Base-by-base conservation (phyloP, 106 monocot species). In the Allium sativum region DNA sequence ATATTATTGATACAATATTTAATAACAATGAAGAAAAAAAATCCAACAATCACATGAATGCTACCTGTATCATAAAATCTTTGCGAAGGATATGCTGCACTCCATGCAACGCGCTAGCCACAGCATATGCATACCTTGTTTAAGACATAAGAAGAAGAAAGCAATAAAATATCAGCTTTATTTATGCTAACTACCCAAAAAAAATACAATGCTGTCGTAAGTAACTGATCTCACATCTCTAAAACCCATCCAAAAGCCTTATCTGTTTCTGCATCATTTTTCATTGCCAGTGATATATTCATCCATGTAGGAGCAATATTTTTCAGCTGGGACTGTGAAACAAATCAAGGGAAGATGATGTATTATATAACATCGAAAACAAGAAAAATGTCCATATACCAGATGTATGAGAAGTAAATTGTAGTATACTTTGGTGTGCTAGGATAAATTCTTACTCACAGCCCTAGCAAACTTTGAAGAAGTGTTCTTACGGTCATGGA, bases 271-370 rank as follows among this genome's bases (percentile, higher is more conserved):
- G 72, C 77, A 62, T 91, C 95, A 21, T 87, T 75, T 76, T 96
- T 91, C 95, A 96, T 91, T 72, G 68, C 82, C 54, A 96, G 55
- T 12, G 95, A 96, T 22, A 96, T 66, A 52, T 96, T 96, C 95
- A 96, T 91, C 95, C 91, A 96, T 14, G 90, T 90, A 45, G 95
- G 90, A 75, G 95, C 95, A 65, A 96, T 96, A 60, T 87, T 84
- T 78, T 90, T 80, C 41, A 96, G 67, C 62, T 82, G 84, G 18
- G 84, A 72, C 95, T 96, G 87, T n/a, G n/a, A n/a, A n/a, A 48
- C 18, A 3, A 40, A 8, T 18, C 60, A 60, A 60, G 17, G 44
- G 4, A 31, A 31, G 31, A 5, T 31, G 5, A 31, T 1, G 31
- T 31, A 31, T 44, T 18, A 60, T 7, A 44, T 22, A 47, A 6